Conservation (phyloP, 2,329 filamentous ascomycete genomes). For the Epichloe aotearoae region DNA sequence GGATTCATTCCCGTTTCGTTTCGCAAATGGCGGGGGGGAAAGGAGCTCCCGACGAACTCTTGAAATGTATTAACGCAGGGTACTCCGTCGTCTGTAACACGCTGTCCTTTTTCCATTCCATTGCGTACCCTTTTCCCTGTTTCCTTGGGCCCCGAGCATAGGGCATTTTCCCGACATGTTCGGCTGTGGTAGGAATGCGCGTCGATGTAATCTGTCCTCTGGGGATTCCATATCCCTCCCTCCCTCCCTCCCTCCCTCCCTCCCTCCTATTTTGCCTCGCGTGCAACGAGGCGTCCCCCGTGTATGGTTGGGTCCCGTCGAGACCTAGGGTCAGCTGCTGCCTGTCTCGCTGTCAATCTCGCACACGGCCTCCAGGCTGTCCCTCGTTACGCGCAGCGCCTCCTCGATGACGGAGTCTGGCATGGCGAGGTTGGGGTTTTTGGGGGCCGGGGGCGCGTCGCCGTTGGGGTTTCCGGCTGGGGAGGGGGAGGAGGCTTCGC, state of each 20-base stretch:
- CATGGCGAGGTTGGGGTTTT: slow-evolving; percentile 34
- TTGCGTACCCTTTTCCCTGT: background rate
- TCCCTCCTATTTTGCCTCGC: too few relatives aligned
- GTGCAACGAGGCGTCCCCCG: too few relatives aligned
- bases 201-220: too few relatives aligned
- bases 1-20: too few relatives aligned
- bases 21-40: too few relatives aligned
- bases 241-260: too few relatives aligned
- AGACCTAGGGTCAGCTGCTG: too few relatives aligned
- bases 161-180: too few relatives aligned
- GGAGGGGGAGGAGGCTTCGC: slow-evolving; percentile 27
- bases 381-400: slow-evolving; percentile 44
- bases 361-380: slow-evolving; percentile 40
- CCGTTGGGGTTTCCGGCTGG: slow-evolving; percentile 24
- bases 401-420: slow-evolving; percentile 48
- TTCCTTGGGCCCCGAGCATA: too few relatives aligned
- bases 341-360: slow-evolving; percentile 21
- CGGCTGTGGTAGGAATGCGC: too few relatives aligned
- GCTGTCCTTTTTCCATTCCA: background rate
- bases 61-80: background rate
- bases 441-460: slow-evolving; percentile 10
- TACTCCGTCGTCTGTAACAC: background rate
- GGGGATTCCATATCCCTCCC: too few relatives aligned
- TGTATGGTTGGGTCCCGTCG: background rate
- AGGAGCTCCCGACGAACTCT: too few relatives aligned